A percentile compares a stretch with the other conserved stretches of the same genome.
These are phyloP conservation scores for Phytophthora niederhauseri DNA, from an alignment of 352 stramenopile genomes.

Conservation along the genomic window DNA sequence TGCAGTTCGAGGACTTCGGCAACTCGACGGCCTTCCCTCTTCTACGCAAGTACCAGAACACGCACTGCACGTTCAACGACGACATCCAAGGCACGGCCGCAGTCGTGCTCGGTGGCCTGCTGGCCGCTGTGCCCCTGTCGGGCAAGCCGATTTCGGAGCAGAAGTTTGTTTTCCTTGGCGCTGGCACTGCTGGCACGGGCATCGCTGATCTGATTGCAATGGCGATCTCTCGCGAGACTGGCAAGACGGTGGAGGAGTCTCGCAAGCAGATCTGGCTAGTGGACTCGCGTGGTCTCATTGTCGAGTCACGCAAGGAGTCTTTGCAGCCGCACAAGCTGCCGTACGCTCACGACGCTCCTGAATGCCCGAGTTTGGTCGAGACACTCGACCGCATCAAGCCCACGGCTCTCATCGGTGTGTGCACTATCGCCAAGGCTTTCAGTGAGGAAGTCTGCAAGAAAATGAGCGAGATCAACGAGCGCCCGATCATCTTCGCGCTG, in stretches of 20 bases:
- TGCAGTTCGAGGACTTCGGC: conserved; percentile 91
- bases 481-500: conserved; percentile 97
- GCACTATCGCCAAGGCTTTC: conserved; percentile 92
- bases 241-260: conserved; percentile 88
- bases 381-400: conserved; percentile 90
- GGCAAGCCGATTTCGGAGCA: conserved; percentile 90
- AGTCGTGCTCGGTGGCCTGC: conserved; percentile 80
- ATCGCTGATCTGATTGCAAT: conserved; percentile 94
- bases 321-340: conserved; percentile 91
- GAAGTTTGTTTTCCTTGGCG: conserved; percentile 95
- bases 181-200: conserved; percentile 94
- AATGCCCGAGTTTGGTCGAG: conserved; percentile 70
- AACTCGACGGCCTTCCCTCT: conserved; percentile 88
- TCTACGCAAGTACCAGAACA: conserved; percentile 85
- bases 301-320: conserved; percentile 69
- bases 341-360: conserved; percentile 83
- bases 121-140: conserved; percentile 74
- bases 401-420: conserved; percentile 95
- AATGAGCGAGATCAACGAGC: conserved; percentile 89
- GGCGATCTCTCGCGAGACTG: conserved; percentile 90
- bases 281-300: conserved; percentile 91
- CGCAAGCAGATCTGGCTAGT: conserved; percentile 93
- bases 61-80: conserved; percentile 95
- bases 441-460: conserved; percentile 87
- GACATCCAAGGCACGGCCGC: conserved; percentile 95